Percentiles rank a stretch among this genome's conserved stretches.
These are phyloP conservation scores for Starmerella vaccinii DNA, from an alignment of 805 yeast genomes.

Conservation along the genomic window DNA sequence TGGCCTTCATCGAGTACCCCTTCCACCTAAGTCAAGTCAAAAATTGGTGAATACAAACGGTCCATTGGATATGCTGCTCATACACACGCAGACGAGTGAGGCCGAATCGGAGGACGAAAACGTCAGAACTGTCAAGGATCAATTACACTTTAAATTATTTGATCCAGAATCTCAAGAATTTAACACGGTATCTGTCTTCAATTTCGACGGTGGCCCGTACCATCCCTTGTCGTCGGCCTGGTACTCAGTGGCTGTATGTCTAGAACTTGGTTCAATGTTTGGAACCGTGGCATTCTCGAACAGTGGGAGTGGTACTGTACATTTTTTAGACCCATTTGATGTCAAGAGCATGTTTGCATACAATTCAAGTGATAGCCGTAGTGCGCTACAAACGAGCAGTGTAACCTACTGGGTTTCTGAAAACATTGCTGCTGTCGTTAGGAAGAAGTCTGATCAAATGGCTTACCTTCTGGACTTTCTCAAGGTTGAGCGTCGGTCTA, in stretches of 20 bases:
- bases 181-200: background rate
- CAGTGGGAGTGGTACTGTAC: background rate
- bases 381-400: background rate
- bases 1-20: background rate
- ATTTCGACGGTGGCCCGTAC: background rate
- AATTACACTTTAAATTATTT: background rate
- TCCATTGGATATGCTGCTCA: background rate
- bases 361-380: background rate
- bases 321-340: background rate
- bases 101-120: background rate
- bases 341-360: background rate
- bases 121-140: background rate
- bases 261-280: background rate
- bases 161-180: background rate
- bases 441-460: background rate
- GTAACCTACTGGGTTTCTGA: background rate
- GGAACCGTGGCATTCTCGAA: background rate
- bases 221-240: background rate
- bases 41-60: background rate
- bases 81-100: background rate
- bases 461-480: background rate
- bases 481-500: background rate
- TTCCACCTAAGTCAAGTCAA: background rate
- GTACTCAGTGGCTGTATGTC: background rate
- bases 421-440: background rate